These are phyloP conservation scores for Monilinia laxa DNA, from an alignment of 2,329 filamentous ascomycete species.

Conservation along the genomic window DNA sequence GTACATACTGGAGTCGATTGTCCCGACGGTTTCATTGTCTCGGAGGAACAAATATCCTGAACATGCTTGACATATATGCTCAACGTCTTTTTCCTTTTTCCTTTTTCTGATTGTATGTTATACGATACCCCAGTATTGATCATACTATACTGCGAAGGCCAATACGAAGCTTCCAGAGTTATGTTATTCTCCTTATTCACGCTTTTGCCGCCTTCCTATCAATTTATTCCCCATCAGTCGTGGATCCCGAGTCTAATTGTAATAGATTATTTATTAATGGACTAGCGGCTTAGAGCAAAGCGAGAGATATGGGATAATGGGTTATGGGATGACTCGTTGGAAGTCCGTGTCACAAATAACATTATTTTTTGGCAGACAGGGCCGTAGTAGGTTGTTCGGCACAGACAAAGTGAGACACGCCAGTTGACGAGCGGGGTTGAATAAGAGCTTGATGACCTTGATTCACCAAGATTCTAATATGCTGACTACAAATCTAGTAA, in stretches of 20 bases:
- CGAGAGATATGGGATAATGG: conserved; percentile 18
- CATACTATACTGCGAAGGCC: background rate
- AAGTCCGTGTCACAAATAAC: conserved; percentile 21
- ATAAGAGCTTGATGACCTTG: conserved; percentile 23
- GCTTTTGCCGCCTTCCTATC: conserved; percentile 35
- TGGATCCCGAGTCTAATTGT: conserved; percentile 16
- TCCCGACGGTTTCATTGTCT: conserved; percentile 16
- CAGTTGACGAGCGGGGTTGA: conserved; percentile 21
- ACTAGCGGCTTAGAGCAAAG: conserved; percentile 16
- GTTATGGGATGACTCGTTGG: conserved; percentile 13
- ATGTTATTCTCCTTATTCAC: conserved; percentile 28
- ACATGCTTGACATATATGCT: conserved; percentile 11
- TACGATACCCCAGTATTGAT: conserved; percentile 3
- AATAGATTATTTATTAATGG: conserved; percentile 3
- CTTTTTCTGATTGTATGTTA: background rate
- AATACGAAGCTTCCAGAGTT: background rate
- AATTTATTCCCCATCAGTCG: conserved; percentile 3
- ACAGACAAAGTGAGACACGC: conserved; percentile 14
- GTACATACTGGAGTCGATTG: conserved; percentile 3
- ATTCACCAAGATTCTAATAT: conserved; percentile 6
- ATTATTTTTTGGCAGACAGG: conserved; percentile 11
- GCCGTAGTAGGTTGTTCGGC: conserved; percentile 2
- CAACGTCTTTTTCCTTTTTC: conserved; percentile 22
- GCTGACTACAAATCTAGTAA: conserved; percentile 5
- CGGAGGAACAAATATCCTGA: conserved; percentile 23